Conservation (phyloP, 2,329 filamentous ascomycete genomes). For the Fusarium kyushuense region DNA sequence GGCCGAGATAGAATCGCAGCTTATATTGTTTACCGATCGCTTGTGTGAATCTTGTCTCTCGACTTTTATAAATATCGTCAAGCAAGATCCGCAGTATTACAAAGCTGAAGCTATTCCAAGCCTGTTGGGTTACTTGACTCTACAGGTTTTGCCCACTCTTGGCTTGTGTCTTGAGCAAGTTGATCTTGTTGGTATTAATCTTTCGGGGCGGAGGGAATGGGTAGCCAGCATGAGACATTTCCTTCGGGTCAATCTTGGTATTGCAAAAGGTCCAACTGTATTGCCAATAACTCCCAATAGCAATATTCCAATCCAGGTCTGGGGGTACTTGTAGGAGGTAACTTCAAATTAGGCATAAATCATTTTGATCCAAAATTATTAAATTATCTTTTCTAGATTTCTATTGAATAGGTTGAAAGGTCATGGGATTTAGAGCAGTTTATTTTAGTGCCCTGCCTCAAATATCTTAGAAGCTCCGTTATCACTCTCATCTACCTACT, state of each 20-base stretch:
- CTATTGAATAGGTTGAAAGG: no score
- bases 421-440: no score
- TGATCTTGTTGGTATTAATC: not conserved
- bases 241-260: not conserved
- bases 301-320: not conserved
- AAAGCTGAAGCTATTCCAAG: not conserved
- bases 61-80: not conserved
- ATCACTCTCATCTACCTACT: no score
- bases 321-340: not conserved
- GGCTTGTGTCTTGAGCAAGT: not conserved
- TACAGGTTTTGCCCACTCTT: not conserved
- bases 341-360: no score
- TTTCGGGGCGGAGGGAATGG: not conserved
- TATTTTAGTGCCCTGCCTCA: no score
- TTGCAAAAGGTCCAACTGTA: not conserved
- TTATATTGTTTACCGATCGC: not conserved
- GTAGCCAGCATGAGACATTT: not conserved
- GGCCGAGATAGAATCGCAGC: not conserved
- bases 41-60: conserved; percentile 1
- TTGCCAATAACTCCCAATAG: not conserved
- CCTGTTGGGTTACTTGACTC: not conserved
- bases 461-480: no score
- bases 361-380: no score
- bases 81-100: not conserved
- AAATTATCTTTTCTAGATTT: no score